Evolutionary conservation across 352 stramenopile genomes (phyloP), one percentile per base, ranked within the genome.

Genomic region (Globisporangium mamillatum): DNA sequence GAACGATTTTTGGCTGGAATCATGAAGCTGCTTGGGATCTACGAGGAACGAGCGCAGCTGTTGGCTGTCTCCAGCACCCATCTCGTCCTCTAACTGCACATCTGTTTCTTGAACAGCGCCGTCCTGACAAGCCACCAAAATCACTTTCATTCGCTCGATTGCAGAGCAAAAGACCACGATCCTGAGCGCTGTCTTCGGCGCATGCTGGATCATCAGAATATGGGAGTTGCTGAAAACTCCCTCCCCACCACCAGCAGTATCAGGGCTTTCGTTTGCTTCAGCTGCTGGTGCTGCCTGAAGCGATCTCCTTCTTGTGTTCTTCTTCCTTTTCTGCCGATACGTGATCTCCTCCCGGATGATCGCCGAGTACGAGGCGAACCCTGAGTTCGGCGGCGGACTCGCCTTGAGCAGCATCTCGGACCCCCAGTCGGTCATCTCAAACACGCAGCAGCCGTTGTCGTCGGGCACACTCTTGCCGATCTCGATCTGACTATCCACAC

Each of bases 371-470:
- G 75, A 66, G 3, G 63, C 66, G 44, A 81, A 78, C 1, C 68
- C 74, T 22, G 52, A 66, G 0, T 63, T 70, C 3, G 67, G 3
- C 0, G 75, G 63, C 18, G 73, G 14, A 29, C 36, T 57, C 9
- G 75, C 67, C 41, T 63, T 71, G 2, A 92, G 48, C 22, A 86
- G 54, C 54, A 92, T 74, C 41, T 87, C 74, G 2, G 73, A 68
- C 14, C 69, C 63, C 84, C 84, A 90, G 54, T 92, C 85, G 0
- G 78, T 85, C 57, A 75, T 88, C 55, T 90, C 84, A 59, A 92
- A 85, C 0, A 75, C 66, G 54, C 81, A 90, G 38, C 44, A 77
- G 1, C 82, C 82, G 4, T 57, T 63, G 18, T 89, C 80, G 67
- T 90, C 74, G 2, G 76, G 76, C 8, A 64, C 53, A 29, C 61